Evolutionary conservation across 1,284 basidiomycete genomes (phyloP), one percentile per base, ranked within the genome.

Genomic region (Psilocybe mexicana): DNA sequence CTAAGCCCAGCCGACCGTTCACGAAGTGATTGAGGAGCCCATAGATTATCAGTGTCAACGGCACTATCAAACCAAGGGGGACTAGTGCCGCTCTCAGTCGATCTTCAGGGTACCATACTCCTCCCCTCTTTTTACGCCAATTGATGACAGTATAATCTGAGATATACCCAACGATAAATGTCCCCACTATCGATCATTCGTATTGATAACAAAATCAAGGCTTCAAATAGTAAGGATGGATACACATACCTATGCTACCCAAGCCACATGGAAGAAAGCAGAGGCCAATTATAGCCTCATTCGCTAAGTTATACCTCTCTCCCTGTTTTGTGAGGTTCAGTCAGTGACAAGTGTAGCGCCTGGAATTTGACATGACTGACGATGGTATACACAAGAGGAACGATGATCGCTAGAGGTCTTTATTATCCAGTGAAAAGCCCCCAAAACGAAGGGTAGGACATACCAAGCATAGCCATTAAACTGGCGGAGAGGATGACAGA

Each of bases 191-290:
- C 35, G 10, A 14, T 6, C 6, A 36, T 36, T 6, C n/a, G 38
- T n/a, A 23, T 4, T 33, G 28, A 30, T 26, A 11, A 47, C 18
- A 45, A 24, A 4, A 6, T 7, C 10, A 26, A 24, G n/a, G 23
- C 28, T 12, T 30, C 11, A 26, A 26, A 12, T 28, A 3, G n/a
- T 11, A 4, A n/a, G 14, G 11, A 8, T 12, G n/a, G 2, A 38
- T 5, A 46, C 25, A 24, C 73, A 33, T 48, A 74, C 74, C 61
- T 52, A 73, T 68, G 54, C 70, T 72, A 3, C 74, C 74, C 18
- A 74, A 46, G 2, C 73, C 74, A 7, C 60, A 57, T 8, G 73
- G 70, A 11, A 75, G 56, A 63, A 74, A 74, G 54, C 72, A 76
- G 2, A 69, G 68, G 1, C 74, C 74, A 45, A 76, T 68, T 8